Base-by-base conservation (phyloP, 2,329 filamentous ascomycete genomes). In the Immersiporthe knoxdaviesiana region DNA sequence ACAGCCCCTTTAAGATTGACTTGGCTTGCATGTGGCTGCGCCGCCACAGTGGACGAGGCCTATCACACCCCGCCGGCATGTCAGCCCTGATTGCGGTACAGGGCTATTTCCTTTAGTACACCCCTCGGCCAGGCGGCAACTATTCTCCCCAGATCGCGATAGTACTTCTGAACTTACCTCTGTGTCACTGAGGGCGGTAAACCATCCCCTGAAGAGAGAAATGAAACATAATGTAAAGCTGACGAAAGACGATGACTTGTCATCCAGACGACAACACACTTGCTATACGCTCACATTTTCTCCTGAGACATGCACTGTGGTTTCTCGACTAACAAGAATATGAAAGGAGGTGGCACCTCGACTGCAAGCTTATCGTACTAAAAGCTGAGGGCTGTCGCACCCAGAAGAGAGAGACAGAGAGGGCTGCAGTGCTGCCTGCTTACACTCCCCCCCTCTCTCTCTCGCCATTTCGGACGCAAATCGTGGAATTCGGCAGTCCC, bases 1-100 rank as follows among this genome's bases (percentile, higher is more conserved):
- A 56, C 52, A 56, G 52, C 52, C 52, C 52, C 52, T 32, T 32
- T 30, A 30, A 56, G 52, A 27, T 56, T 56, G 52, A 32, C 52
- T 30, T 56, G 52, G 27, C 27, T 27, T 30, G 52, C 52, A 30
- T 30, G 24, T 56, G 52, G 52, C 52, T 56, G 52, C 52, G 52
- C 52, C 24, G 52, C 52, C 52, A 56, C 52, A 56, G 27, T 18
- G 52, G 52, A 56, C 52, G 27, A 56, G 5, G 52, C 52, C 52
- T 56, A 56, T 56, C 52, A 56, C 12, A 32, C 6, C n/a, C 44
- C 52, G 24, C 52, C 52, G 24, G 14, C 27, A 56, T 56, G 52
- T 56, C 52, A 56, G 52, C 52, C 52, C 52, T 56, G 24, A 56
- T 24, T 27, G 24, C 50, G 24, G 24, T 30, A 56, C 24, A 16